Evolutionary conservation across 2,329 filamentous ascomycete species (phyloP).

Genomic region (Paramyrothecium sp.): DNA sequence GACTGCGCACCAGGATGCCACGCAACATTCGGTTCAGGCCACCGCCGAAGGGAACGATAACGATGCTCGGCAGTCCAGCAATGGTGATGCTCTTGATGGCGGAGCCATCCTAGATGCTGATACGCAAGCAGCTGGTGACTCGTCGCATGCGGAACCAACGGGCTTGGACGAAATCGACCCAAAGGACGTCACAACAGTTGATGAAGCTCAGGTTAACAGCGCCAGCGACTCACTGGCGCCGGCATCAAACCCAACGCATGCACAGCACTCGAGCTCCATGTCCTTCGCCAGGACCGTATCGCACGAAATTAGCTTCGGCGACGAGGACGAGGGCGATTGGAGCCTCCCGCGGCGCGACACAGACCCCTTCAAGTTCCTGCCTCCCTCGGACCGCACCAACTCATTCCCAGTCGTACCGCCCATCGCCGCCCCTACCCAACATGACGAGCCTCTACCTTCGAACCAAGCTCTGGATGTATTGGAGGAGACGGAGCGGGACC

Average conservation of each 20-base stretch:
- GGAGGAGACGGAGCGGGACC: conserved; percentile 49
- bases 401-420: conserved; percentile 60
- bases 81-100: conserved; percentile 5
- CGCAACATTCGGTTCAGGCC: conserved; percentile 9
- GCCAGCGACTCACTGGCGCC: neutral
- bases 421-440: conserved; percentile 20
- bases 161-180: neutral
- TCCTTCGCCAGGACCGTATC: conserved; percentile 66
- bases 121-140: neutral
- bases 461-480: conserved; percentile 55
- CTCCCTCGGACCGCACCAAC: conserved; percentile 56
- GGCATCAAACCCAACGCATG: conserved; percentile 10
- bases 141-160: neutral
- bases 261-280: conserved; percentile 58
- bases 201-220: conserved; percentile 4
- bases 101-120: neutral
- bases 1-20: conserved; percentile 3
- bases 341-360: conserved; percentile 48
- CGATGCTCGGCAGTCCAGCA: conserved; percentile 10
- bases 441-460: conserved; percentile 38
- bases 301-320: conserved; percentile 58
- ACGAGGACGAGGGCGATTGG: conserved; percentile 61
- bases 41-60: conserved; percentile 9
- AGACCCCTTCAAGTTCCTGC: conserved; percentile 61
- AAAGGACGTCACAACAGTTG: neutral